Percentiles rank a stretch among this genome's conserved stretches.
These are phyloP conservation scores for Fomitopsis schrenkii DNA, from an alignment of 1,284 basidiomycete genomes.

Conservation along the genomic window DNA sequence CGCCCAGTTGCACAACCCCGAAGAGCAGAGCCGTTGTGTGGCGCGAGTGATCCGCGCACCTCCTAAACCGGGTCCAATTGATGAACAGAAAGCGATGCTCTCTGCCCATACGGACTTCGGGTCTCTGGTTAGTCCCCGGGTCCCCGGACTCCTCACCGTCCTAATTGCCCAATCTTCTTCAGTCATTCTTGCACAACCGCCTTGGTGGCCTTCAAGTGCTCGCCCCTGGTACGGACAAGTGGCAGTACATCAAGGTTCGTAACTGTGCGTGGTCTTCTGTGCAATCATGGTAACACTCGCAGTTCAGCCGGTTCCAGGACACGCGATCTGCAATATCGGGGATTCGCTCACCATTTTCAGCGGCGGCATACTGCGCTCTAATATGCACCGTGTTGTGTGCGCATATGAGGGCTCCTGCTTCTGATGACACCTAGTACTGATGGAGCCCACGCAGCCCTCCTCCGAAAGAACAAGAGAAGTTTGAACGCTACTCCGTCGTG, in stretches of 20 bases:
- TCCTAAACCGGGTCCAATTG: not conserved
- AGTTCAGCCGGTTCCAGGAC: constrained; percentile 18
- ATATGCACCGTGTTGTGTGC: constrained; percentile 27
- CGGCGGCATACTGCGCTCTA: constrained; percentile 28
- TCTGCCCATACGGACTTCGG: constrained; percentile 12
- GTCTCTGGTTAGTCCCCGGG: constrained; percentile 4
- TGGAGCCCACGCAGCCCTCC: constrained; percentile 15
- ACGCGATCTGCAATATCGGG: constrained; percentile 29
- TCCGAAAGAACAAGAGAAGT: constrained; percentile 22
- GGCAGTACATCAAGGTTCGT: constrained; percentile 62
- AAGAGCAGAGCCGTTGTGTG: constrained; percentile 4
- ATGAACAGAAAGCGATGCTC: constrained; percentile 5
- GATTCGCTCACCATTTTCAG: constrained; percentile 33
- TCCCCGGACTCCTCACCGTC: too few relatives aligned
- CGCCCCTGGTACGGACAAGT: constrained; percentile 50
- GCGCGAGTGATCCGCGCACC: constrained; percentile 4
- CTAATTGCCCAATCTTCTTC: not conserved
- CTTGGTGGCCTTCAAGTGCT: constrained; percentile 70
- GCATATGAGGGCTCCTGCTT: constrained; percentile 5
- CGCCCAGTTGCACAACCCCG: not conserved
- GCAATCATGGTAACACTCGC: not conserved
- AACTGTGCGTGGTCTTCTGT: too few relatives aligned
- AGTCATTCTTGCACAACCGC: constrained; percentile 66
- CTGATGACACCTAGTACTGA: not conserved
- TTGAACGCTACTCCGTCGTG: constrained; percentile 27